Base-by-base conservation (phyloP, 1,139 yeast species). In the Pichia sp. region DNA sequence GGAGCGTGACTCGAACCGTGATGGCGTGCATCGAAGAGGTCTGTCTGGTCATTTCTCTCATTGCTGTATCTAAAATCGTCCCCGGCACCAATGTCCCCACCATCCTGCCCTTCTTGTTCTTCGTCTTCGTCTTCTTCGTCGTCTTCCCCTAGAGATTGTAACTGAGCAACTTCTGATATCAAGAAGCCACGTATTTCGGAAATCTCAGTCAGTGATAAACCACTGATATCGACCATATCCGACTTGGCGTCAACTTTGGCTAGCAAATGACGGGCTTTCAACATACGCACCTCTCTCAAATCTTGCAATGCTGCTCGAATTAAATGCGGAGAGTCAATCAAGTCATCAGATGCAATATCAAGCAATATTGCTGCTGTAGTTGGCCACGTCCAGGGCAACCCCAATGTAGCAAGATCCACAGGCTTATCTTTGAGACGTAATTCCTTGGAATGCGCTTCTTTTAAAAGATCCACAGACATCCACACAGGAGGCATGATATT, bases 401-500 rank as follows among this genome's bases (percentile, higher is more conserved):
- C 16, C 2, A 25, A 18, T 8, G 27, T 25, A 14, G 16, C 14
- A 25, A 25, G 27, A 9, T 4, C 5, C 16, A 18, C 5, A 3
- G 27, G 27, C 9, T 25, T 25, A 26, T 67, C 67, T 2, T 76
- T 70, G 37, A 69, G 56, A 6, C 65, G 62, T 31, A 75, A 62
- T 51, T 25, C 27, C 16, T 14, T 10, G 6, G 15, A 11, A 15
- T 8, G 18, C 6, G 27, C 27, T 6, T 18, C 16, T 25, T 6
- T 13, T 6, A 25, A 25, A 3, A 25, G 18, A 14, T 25, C 27
- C 14, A 72, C 59, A 13, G 68, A 70, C n/a, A 91, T 66, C 99
- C 99, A 91, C 3, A 65, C 68, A 0, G 99, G 99, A 10, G 88
- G 80, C 6, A 87, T 78, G 4, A 91, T 77, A 44, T 79, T 80